A percentile compares a stretch with the other conserved stretches of the same genome.
Conservation (phyloP, 495 filamentous ascomycete species). For the Penicillium samsonianum region DNA sequence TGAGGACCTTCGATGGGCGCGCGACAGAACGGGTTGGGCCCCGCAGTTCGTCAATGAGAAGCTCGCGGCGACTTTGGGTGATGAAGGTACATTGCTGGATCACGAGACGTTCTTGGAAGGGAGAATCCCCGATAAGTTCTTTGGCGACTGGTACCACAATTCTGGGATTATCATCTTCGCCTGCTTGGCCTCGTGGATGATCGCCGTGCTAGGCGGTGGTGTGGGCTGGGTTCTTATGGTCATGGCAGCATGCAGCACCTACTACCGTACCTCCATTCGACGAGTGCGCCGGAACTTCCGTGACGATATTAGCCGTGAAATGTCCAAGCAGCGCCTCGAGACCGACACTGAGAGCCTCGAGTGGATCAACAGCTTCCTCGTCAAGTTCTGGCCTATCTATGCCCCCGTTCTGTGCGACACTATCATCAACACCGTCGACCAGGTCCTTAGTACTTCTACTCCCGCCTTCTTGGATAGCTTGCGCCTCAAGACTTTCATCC, state of each 20-base stretch:
- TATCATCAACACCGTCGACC: conserved; percentile 89
- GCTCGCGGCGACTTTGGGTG: conserved; percentile 44
- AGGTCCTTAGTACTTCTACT: conserved; percentile 87
- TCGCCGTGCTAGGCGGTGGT: conserved; percentile 86
- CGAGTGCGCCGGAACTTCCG: conserved; percentile 94
- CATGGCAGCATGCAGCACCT: conserved; percentile 89
- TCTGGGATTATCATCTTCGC: conserved; percentile 89
- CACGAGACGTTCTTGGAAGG: conserved; percentile 86
- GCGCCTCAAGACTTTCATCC: conserved; percentile 83
- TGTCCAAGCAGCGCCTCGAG: conserved; percentile 85
- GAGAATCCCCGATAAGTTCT: conserved; percentile 85
- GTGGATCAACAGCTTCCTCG: conserved; percentile 98
- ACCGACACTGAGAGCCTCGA: conserved; percentile 92
- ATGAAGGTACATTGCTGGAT: conserved; percentile 73
- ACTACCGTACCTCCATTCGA: conserved; percentile 94
- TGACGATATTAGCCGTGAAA: conserved; percentile 90
- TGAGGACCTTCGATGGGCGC: conserved; percentile 67
- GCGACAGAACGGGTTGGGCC: conserved; percentile 79
- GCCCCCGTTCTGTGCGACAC: conserved; percentile 89
- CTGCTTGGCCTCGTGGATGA: conserved; percentile 84
- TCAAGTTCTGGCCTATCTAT: conserved; percentile 99
- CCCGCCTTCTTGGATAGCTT: conserved; percentile 93
- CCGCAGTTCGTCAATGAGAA: conserved; percentile 71
- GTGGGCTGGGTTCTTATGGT: conserved; percentile 90
- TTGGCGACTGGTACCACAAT: conserved; percentile 98